A percentile compares a stretch with the other conserved stretches of the same genome.
These are phyloP conservation scores for Cladosporium austrohemisphaericum DNA, from an alignment of 2,329 filamentous ascomycete species.

Conservation along the genomic window DNA sequence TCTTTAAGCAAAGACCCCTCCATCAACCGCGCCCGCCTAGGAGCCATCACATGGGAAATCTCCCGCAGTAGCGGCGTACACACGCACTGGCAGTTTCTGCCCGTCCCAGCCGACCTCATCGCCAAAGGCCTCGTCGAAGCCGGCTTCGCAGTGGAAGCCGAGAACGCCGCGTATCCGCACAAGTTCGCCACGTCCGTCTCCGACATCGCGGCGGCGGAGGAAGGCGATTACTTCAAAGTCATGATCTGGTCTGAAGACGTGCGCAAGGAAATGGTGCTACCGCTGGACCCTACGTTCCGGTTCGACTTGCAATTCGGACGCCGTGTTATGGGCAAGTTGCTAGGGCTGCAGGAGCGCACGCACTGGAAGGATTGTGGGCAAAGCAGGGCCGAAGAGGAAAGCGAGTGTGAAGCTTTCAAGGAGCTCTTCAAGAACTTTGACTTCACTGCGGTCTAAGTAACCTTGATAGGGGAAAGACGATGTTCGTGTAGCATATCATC, in stretches of 20 bases:
- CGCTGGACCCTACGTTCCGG: constrained; percentile 69
- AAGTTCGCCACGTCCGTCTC: constrained; percentile 41
- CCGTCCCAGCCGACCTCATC: constrained; percentile 66
- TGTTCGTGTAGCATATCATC: neutral
- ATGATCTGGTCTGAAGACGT: constrained; percentile 39
- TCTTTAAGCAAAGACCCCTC: constrained; percentile 38
- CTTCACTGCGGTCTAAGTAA: constrained; percentile 5
- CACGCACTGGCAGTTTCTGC: constrained; percentile 89
- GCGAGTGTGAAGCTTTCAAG: constrained; percentile 76
- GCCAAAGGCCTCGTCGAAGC: constrained; percentile 74
- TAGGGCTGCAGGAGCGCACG: constrained; percentile 72
- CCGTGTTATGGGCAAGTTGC: constrained; percentile 79
- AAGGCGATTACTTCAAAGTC: constrained; percentile 33
- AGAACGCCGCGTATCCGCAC: constrained; percentile 62
- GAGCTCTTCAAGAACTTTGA: constrained; percentile 80
- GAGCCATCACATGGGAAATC: constrained; percentile 89
- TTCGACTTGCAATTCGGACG: constrained; percentile 92
- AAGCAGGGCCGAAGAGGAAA: constrained; percentile 69
- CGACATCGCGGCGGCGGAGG: constrained; percentile 23
- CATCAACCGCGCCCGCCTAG: constrained; percentile 55
- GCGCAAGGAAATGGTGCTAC: constrained; percentile 64
- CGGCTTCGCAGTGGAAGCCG: constrained; percentile 82
- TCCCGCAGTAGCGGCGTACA: constrained; percentile 78
- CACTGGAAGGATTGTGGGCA: constrained; percentile 85
- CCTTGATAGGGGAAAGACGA: neutral